phyloP scores from a whole-genome alignment of 495 filamentous ascomycete species.

The Talaromyces adpressus region DNA sequence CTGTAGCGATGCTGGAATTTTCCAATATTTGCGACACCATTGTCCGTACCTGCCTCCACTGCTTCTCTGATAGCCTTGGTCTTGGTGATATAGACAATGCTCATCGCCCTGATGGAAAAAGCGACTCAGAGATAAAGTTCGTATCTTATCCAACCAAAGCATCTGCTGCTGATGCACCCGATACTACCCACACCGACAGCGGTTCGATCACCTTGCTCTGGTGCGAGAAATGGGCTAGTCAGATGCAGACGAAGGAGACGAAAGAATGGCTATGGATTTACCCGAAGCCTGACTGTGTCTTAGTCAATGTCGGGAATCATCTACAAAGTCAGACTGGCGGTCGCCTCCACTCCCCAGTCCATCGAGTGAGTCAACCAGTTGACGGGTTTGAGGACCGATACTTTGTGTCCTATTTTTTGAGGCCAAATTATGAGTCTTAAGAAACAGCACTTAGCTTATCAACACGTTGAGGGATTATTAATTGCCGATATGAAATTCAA shows the following conservation, averaged over 20 bases:
- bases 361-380: constrained; percentile 21
- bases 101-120: constrained; percentile 8
- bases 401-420: constrained; percentile 23
- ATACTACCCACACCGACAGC: constrained; percentile 13
- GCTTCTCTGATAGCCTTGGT: constrained; percentile 9
- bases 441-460: background rate
- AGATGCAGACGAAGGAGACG: constrained; percentile 13
- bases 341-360: constrained; percentile 16
- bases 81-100: constrained; percentile 8
- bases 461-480: background rate
- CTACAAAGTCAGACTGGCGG: constrained; percentile 18
- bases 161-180: constrained; percentile 9
- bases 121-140: constrained; percentile 11
- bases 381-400: constrained; percentile 20
- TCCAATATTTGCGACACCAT: constrained; percentile 9
- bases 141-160: constrained; percentile 11
- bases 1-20: constrained; percentile 2
- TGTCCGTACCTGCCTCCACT: constrained; percentile 8
- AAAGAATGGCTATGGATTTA: constrained; percentile 13
- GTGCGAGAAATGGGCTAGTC: constrained; percentile 17
- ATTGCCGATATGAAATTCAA: background rate
- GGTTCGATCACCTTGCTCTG: constrained; percentile 16
- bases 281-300: constrained; percentile 13
- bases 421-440: constrained; percentile 14
- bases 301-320: constrained; percentile 24